A percentile compares a stretch with the other conserved stretches of the same genome.
Evolutionary conservation across 1,139 yeast species (phyloP).

Genomic region (Schwanniomyces etchellsii): DNA sequence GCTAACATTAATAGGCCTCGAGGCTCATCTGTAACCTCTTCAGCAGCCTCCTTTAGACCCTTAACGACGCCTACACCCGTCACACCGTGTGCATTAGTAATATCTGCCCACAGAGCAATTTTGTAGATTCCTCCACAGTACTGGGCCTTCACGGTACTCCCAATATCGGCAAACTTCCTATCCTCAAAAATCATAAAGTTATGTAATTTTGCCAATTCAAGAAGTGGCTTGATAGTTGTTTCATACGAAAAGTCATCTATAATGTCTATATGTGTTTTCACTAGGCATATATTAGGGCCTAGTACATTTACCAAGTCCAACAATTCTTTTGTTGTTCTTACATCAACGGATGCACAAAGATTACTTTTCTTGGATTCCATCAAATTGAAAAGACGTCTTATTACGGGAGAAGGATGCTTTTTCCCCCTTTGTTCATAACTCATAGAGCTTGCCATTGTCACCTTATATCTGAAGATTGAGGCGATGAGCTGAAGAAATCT

Average conservation of each 20-base stretch:
- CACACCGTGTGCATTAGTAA: slow-evolving; percentile 96
- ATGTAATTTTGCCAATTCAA: slow-evolving; percentile 67
- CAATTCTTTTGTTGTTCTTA: slow-evolving; percentile 70
- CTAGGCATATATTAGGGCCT: slow-evolving; percentile 89
- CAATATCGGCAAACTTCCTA: slow-evolving; percentile 97
- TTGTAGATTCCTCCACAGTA: slow-evolving; percentile 85
- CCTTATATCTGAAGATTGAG: not conserved
- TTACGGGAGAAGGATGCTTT: slow-evolving; percentile 71
- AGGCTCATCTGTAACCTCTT: slow-evolving; percentile 64
- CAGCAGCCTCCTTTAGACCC: slow-evolving; percentile 81
- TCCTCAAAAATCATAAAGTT: slow-evolving; percentile 89
- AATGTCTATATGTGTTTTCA: slow-evolving; percentile 93
- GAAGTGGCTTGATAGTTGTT: slow-evolving; percentile 68
- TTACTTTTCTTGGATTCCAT: slow-evolving; percentile 83
- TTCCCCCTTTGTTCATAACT: slow-evolving; percentile 68
- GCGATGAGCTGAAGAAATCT: too few relatives aligned
- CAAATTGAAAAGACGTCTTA: slow-evolving; percentile 62
- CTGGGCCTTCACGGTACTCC: slow-evolving; percentile 95
- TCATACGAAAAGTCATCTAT: slow-evolving; percentile 84
- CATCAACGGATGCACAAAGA: slow-evolving; percentile 95
- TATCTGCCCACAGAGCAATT: slow-evolving; percentile 93
- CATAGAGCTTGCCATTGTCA: slow-evolving; percentile 16
- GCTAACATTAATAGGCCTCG: slow-evolving; percentile 94
- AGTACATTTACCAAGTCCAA: slow-evolving; percentile 65
- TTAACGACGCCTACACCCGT: slow-evolving; percentile 92